Base-by-base conservation (phyloP, 768 basidiomycete genomes). In the Tephrocybe sp. region DNA sequence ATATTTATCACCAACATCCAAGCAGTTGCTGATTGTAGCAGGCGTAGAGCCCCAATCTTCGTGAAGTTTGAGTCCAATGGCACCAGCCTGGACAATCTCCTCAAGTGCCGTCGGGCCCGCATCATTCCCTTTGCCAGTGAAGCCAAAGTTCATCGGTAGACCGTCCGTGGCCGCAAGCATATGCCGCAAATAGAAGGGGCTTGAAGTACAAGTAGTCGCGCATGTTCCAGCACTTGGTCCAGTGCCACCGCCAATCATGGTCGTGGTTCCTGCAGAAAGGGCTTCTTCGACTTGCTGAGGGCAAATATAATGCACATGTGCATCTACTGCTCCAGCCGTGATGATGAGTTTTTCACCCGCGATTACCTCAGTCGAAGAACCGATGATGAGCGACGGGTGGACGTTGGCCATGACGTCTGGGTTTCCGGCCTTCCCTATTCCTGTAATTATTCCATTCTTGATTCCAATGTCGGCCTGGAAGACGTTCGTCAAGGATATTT, bases 1-100 rank as follows among this genome's bases (percentile, higher is more conserved):
- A 64, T 90, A 93, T 52, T 90, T 78, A 58, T 98, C 93, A 1
- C 75, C 94, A 16, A 98, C 79, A 45, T 85, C 81, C 56, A 99
- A 72, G 44, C 85, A 86, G 36, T 79, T 86, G 48, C 72, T 69
- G 56, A 98, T 98, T 1, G 81, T 80, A 15, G 82, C 82, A 1
- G 97, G 97, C 1, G 94, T 95, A 16, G 82, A 77, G 2, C 96
- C 96, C 96, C 96, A 98, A 66, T 98, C 96, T 67, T 98, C 97
- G 60, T 99, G 97, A 51, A 99, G 69, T 71, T 99, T 99, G 58
- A 98, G 65, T 1, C 97, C 97, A 19, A 55, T 30, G 4, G 59
- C 59, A 36, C 59, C 59, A 39, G 59, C 59, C 22, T 51, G 36
- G 2, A 60, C 32, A 16, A 60, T 57, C 26, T 60, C 59, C 18